Percentiles rank a stretch among this genome's conserved stretches.
These are phyloP conservation scores for Kwoniella newhampshirensis DNA, from an alignment of 768 basidiomycete species.

Conservation along the genomic window DNA sequence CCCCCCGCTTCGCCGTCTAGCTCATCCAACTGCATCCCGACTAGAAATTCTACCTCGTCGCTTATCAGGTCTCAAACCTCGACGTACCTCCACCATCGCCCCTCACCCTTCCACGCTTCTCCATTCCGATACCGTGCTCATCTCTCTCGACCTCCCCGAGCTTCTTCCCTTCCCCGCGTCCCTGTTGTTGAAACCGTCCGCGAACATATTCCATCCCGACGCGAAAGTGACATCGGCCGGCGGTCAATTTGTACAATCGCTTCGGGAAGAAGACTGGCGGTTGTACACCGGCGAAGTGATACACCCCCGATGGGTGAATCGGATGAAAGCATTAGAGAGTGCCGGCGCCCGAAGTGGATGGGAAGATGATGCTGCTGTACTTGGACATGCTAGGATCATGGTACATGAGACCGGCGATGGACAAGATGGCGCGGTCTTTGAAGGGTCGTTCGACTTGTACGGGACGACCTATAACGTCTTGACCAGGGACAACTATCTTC, in stretches of 20 bases:
- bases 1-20: constrained; percentile 38
- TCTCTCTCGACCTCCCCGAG: constrained; percentile 62
- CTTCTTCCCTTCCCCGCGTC: constrained; percentile 64
- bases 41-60: constrained; percentile 63
- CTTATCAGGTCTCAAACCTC: constrained; percentile 50
- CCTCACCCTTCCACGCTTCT: constrained; percentile 59
- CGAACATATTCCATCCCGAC: constrained; percentile 73
- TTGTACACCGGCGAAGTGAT: constrained; percentile 78
- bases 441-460: constrained; percentile 71
- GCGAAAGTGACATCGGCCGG: constrained; percentile 63
- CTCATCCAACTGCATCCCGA: constrained; percentile 59
- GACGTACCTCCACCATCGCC: constrained; percentile 47
- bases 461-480: constrained; percentile 70
- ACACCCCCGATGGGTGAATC: constrained; percentile 57
- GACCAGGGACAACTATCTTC: constrained; percentile 69
- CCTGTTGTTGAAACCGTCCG: constrained; percentile 74
- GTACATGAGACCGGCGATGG: constrained; percentile 65
- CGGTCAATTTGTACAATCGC: neutral
- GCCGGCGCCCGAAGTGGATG: constrained; percentile 13
- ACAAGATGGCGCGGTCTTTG: constrained; percentile 61
- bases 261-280: constrained; percentile 30
- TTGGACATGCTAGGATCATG: constrained; percentile 78
- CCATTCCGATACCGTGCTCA: constrained; percentile 69
- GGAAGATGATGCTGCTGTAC: constrained; percentile 53
- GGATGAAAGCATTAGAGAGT: constrained; percentile 39